These are phyloP conservation scores for Microsporum audouinii DNA, from an alignment of 2,329 filamentous ascomycete species.

Conservation along the genomic window DNA sequence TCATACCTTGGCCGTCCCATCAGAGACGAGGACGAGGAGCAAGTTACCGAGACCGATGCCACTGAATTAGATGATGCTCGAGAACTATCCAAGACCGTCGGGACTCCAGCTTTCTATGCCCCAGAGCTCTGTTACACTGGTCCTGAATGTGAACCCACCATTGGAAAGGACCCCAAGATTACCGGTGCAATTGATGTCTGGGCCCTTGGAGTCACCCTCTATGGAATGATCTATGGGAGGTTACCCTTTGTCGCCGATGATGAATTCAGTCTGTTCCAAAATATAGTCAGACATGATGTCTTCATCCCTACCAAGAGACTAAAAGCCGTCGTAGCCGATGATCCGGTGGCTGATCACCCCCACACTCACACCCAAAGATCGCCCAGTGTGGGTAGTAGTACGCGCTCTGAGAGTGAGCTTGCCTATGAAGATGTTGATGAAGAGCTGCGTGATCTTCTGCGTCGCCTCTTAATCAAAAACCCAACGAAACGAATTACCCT, in stretches of 20 bases:
- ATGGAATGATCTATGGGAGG: constrained; percentile 86
- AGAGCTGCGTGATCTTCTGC: constrained; percentile 64
- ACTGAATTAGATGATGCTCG: constrained; percentile 83
- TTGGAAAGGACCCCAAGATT: constrained; percentile 54
- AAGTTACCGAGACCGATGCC: constrained; percentile 70
- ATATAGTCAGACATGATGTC: constrained; percentile 84
- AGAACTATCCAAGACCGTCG: constrained; percentile 95
- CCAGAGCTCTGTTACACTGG: constrained; percentile 92
- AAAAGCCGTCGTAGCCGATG: constrained; percentile 50
- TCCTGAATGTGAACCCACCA: constrained; percentile 44
- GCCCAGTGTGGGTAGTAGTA: constrained; percentile 46
- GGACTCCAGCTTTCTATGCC: constrained; percentile 93
- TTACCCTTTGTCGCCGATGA: constrained; percentile 88
- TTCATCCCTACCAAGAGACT: constrained; percentile 75
- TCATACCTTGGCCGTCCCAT: constrained; percentile 90
- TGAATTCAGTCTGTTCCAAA: constrained; percentile 81
- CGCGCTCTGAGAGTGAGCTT: constrained; percentile 61
- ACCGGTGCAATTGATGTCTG: constrained; percentile 94
- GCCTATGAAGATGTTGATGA: constrained; percentile 79
- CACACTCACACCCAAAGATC: constrained; percentile 37
- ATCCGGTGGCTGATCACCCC: neutral
- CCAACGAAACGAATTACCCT: constrained; percentile 79
- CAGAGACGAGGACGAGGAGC: constrained; percentile 67
- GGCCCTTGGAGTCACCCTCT: constrained; percentile 91
- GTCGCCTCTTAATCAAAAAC: constrained; percentile 74